These are phyloP conservation scores for Silene noctiflora DNA, from an alignment of 179 eudicot species.

Conservation along the genomic window DNA sequence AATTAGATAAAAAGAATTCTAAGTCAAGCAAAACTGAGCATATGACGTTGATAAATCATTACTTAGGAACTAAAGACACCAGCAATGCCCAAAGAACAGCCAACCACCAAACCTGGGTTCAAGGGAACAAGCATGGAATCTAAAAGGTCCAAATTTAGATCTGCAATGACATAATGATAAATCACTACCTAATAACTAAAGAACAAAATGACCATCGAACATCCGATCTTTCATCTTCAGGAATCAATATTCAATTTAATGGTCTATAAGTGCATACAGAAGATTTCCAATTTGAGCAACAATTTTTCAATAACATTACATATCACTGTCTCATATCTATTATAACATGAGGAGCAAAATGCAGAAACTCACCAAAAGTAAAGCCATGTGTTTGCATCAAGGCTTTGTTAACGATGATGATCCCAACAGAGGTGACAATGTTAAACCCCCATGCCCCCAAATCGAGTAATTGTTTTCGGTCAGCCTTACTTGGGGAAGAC, in stretches of 20 bases:
- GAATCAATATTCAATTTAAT: not conserved
- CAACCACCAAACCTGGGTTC: not conserved
- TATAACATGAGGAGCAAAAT: not conserved
- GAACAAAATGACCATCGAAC: not conserved
- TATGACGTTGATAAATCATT: not conserved
- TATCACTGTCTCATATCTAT: not conserved
- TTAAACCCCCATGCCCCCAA: constrained; percentile 73
- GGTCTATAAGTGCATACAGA: not conserved
- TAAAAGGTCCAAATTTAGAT: not conserved
- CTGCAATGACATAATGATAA: not conserved
- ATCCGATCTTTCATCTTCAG: not conserved
- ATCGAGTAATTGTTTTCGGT: constrained; percentile 50
- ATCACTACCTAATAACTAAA: not conserved
- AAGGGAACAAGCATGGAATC: not conserved
- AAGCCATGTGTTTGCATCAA: constrained; percentile 79
- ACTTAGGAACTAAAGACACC: not conserved
- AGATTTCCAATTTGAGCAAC: not conserved
- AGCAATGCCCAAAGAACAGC: not conserved
- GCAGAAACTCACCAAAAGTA: constrained; percentile 51
- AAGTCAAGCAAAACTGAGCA: not conserved
- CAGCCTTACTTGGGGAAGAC: constrained; percentile 49
- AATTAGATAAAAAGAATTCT: not conserved
- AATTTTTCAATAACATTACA: not conserved
- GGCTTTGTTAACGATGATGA: constrained; percentile 81
- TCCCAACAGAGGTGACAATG: constrained; percentile 85